Conservation (phyloP, 495 filamentous ascomycete species). For the Letharia columbiana region DNA sequence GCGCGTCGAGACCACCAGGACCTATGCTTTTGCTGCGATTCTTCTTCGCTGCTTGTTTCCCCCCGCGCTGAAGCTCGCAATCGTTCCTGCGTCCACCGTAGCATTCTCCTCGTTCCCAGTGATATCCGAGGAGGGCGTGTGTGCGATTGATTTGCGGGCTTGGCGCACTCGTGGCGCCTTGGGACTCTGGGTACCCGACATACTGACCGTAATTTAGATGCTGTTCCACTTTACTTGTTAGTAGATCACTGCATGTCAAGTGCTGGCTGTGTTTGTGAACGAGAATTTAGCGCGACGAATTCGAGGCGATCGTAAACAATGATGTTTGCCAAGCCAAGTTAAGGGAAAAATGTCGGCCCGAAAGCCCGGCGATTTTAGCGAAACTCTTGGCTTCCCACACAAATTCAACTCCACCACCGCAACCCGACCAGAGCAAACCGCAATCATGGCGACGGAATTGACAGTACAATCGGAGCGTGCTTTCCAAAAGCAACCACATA, state of each 20-base stretch:
- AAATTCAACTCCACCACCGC: constrained; percentile 34
- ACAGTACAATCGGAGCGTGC: constrained; percentile 97
- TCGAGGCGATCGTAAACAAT: constrained; percentile 23
- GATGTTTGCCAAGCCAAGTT: constrained; percentile 24
- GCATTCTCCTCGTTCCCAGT: constrained; percentile 63
- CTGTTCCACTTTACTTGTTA: not conserved
- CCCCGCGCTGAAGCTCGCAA: constrained; percentile 31
- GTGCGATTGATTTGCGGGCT: constrained; percentile 70
- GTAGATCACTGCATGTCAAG: not conserved
- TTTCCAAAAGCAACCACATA: constrained; percentile 99
- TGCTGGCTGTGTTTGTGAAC: constrained; percentile 1
- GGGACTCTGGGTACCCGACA: constrained; percentile 17
- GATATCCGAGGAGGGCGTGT: constrained; percentile 45
- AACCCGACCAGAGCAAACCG: constrained; percentile 43
- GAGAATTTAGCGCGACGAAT: constrained; percentile 17
- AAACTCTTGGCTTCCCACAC: constrained; percentile 26
- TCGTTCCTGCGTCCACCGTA: constrained; percentile 48
- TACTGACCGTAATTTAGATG: not conserved
- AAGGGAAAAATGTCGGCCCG: constrained; percentile 23
- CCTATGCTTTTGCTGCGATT: constrained; percentile 92
- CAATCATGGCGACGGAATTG: constrained; percentile 95
- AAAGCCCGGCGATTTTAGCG: not conserved
- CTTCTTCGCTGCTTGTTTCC: constrained; percentile 52
- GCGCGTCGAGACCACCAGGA: constrained; percentile 75
- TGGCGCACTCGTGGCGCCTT: constrained; percentile 36